A percentile compares a stretch with the other conserved stretches of the same genome.
phyloP scores from a whole-genome alignment of 331 rosid species.

The Rosa hybrid region DNA sequence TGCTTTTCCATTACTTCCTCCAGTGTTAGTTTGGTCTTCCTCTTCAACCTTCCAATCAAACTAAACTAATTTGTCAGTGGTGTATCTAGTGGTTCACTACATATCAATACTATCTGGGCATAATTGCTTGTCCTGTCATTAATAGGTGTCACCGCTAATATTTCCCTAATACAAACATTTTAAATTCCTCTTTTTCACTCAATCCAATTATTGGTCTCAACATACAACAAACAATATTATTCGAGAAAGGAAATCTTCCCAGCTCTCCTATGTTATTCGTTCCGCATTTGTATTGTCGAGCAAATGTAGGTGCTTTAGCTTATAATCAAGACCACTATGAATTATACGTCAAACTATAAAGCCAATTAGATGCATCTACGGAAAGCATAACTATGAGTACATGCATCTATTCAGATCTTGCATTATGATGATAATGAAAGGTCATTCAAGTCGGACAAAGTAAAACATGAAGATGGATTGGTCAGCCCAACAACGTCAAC shows the following conservation, averaged over 20 bases:
- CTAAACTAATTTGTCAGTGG: not conserved
- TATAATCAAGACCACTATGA: not conserved
- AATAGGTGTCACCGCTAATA: not conserved
- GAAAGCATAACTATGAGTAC: conserved; percentile 6
- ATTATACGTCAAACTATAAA: conserved; percentile 15
- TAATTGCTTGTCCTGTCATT: not conserved
- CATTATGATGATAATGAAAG: conserved; percentile 4
- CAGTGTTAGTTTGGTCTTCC: not conserved
- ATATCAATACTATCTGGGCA: not conserved
- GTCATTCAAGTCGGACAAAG: not conserved
- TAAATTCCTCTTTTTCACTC: not conserved
- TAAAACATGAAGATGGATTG: not conserved
- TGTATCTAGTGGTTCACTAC: not conserved
- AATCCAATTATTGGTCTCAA: not conserved
- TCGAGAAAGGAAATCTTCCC: not conserved
- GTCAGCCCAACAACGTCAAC: not conserved
- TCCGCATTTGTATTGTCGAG: not conserved
- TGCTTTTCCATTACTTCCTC: not conserved
- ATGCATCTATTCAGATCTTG: conserved; percentile 20
- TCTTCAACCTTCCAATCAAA: not conserved
- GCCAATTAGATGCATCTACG: conserved; percentile 18
- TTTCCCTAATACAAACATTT: not conserved
- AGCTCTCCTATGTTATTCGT: not conserved
- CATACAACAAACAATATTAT: not conserved
- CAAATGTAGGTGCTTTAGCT: not conserved